phyloP scores from a whole-genome alignment of 2,329 filamentous ascomycete species.

The Paecilomyces fulvus region DNA sequence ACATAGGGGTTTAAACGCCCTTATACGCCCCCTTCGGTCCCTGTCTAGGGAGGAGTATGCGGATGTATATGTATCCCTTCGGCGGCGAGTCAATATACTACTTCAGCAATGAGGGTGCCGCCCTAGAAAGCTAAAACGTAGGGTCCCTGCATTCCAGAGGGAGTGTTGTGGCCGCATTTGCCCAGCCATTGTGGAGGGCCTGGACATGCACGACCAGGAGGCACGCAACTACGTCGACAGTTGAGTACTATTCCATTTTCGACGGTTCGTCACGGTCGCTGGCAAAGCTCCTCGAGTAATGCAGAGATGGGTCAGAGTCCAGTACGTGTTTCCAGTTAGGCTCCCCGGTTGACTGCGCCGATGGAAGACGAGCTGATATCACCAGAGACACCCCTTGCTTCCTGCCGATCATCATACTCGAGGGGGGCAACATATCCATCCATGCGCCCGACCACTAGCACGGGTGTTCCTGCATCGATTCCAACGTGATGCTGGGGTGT shows the following conservation, averaged over 20 bases:
- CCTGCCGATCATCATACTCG: constrained; percentile 15
- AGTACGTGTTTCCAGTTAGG: not conserved
- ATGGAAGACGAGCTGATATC: constrained; percentile 21
- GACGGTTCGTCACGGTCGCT: constrained; percentile 21
- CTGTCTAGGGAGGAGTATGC: constrained; percentile 7
- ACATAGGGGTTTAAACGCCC: constrained; percentile 17
- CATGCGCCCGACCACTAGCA: constrained; percentile 9
- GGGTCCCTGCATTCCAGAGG: constrained; percentile 32
- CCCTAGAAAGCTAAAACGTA: constrained; percentile 14
- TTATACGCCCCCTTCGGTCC: constrained; percentile 18
- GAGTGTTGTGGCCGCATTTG: constrained; percentile 13
- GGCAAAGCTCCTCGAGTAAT: constrained; percentile 16
- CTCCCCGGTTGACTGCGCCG: constrained; percentile 5
- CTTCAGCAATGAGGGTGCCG: constrained; percentile 15
- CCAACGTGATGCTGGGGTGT: not conserved
- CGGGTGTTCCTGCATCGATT: not conserved
- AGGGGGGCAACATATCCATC: constrained; percentile 10
- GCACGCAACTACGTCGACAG: constrained; percentile 25
- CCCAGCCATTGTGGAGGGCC: constrained; percentile 17
- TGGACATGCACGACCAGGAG: constrained; percentile 16
- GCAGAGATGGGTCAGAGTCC: constrained; percentile 8
- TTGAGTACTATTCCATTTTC: constrained; percentile 13
- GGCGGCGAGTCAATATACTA: constrained; percentile 12
- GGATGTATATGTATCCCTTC: constrained; percentile 17
- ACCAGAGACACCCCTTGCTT: constrained; percentile 22